A percentile compares a stretch with the other conserved stretches of the same genome.
phyloP scores from a whole-genome alignment of 2,329 filamentous ascomycete species.

The Phyllosticta ampelicida region DNA sequence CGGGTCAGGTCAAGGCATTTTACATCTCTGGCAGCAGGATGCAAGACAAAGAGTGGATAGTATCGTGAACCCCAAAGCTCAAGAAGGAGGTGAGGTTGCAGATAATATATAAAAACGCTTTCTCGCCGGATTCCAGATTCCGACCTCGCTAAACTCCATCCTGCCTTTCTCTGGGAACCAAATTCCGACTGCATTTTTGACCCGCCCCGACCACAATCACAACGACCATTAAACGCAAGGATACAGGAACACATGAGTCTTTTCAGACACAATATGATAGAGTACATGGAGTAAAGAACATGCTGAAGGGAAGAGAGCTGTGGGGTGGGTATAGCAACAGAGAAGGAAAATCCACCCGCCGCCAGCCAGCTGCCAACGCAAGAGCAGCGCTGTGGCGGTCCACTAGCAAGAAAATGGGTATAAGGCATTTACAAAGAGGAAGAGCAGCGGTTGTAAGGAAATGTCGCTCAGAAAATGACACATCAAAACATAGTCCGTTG shows the following conservation, averaged over 20 bases:
- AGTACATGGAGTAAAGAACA: background rate
- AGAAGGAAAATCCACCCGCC: background rate
- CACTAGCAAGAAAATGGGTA: background rate
- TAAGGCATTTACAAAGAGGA: background rate
- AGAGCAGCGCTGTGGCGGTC: background rate
- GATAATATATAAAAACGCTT: background rate
- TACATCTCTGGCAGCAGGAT: background rate
- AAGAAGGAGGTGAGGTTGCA: background rate
- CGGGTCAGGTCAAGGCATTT: background rate
- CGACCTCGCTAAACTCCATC: background rate
- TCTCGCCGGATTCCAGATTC: background rate
- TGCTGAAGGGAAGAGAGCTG: background rate
- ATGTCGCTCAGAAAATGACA: background rate
- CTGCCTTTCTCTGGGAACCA: background rate
- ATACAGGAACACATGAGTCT: background rate
- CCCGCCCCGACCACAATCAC: background rate
- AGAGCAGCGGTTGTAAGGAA: background rate
- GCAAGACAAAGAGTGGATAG: background rate
- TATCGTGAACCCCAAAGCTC: background rate
- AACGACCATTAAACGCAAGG: background rate
- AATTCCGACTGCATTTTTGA: background rate
- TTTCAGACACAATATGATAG: background rate
- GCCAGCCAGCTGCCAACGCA: background rate
- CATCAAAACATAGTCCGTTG: background rate
- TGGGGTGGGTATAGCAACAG: background rate